Base-by-base conservation (phyloP, 192 early-diverging fungal species). In the Glomus cerebriforme region DNA sequence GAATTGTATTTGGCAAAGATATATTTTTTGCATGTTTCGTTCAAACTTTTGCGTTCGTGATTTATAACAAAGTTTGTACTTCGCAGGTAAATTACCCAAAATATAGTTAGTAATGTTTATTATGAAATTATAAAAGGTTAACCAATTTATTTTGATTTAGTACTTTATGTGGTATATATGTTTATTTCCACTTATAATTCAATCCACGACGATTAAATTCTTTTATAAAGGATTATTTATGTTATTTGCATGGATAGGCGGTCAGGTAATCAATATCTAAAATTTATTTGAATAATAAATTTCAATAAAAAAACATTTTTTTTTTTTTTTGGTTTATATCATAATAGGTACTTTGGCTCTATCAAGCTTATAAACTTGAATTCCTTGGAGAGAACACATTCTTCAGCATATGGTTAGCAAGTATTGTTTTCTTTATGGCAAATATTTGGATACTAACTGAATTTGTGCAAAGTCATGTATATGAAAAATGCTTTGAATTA, bases 91-190 rank as follows among this genome's bases (percentile, higher is more conserved):
- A 66, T 37, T 27, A 7, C 6, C 7, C 7, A 17, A 17, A 19
- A 26, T 9, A 17, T 1, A 49, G 6, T 1, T 26, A 35, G 43
- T 76, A n/a, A 54, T 31, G 13, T 26, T 68, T 35, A 24, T 39
- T 24, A 7, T 35, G 4, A 37, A 39, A 68, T 10, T n/a, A n/a
- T 24, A 68, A n/a, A 66, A 32, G 3, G 35, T 49, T 64, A 12
- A 37, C 64, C 8, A 7, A 43, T 76, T 77, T 27, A 34, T 84
- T 13, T 49, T 31, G 8, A 17, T 58, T 1, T 70, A 99, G 94
- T 99, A 99, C 79, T 99, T 99, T 82, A 97, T 99, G 96, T 99
- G 98, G 98, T 98, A 98, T 81, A 89, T 98, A 19, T 95, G 94
- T 83, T 86, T 97, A 24, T 83, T 98, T 32, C 98, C 98, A 27